Percentiles rank a stretch among this genome's conserved stretches.
Conservation (phyloP, 139 green algal genomes). For the Eudorina sp. region DNA sequence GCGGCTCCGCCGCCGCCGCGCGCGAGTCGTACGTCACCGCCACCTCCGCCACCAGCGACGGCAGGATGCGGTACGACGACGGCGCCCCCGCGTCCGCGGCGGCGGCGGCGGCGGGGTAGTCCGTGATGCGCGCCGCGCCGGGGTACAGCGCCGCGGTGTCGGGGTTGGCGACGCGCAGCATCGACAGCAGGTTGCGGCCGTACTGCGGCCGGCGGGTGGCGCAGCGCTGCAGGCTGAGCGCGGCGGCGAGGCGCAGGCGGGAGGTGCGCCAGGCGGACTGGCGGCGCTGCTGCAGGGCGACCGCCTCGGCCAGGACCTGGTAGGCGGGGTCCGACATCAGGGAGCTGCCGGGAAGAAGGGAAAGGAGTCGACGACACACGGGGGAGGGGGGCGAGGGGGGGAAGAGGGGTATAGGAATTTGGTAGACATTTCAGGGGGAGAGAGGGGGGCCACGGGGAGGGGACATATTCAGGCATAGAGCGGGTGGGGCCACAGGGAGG, state of each 20-base stretch:
- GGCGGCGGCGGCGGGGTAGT: background rate
- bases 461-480: no score
- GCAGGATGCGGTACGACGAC: conserved; percentile 14
- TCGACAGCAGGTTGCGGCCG: conserved; percentile 41
- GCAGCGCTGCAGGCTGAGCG: conserved; percentile 43
- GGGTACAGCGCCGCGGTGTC: conserved; percentile 9
- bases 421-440: background rate
- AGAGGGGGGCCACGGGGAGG: background rate
- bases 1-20: conserved; percentile 55
- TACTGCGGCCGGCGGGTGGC: conserved; percentile 50
- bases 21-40: conserved; percentile 34
- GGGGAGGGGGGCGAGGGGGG: background rate
- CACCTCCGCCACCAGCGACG: conserved; percentile 54
- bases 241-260: conserved; percentile 33
- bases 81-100: background rate
- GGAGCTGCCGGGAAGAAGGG: conserved; percentile 1
- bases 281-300: conserved; percentile 42
- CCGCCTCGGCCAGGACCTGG: conserved; percentile 37
- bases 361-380: background rate
- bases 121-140: conserved; percentile 10
- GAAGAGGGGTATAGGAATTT: no score
- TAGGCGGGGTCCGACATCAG: conserved; percentile 49
- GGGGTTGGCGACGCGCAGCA: conserved; percentile 20
- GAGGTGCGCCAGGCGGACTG: conserved; percentile 49
- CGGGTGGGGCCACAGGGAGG: no score